A percentile compares a stretch with the other conserved stretches of the same genome.
Evolutionary conservation across 2,329 filamentous ascomycete species (phyloP).

Genomic region (Colletotrichum eremochloae): DNA sequence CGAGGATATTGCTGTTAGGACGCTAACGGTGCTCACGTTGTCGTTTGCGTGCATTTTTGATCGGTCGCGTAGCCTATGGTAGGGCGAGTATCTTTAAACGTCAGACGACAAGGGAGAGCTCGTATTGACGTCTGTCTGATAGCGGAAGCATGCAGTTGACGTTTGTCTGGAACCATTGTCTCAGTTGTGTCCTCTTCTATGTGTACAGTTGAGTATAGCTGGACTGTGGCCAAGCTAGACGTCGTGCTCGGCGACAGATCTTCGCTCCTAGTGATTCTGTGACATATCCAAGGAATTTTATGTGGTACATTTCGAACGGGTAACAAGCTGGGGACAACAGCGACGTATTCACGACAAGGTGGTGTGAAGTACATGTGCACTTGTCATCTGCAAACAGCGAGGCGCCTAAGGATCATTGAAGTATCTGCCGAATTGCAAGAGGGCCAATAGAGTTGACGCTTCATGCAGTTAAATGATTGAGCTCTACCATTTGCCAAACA

Average conservation of each 20-base stretch:
- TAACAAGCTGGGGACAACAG: background rate
- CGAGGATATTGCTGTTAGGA: background rate
- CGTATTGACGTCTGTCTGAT: constrained; percentile 11
- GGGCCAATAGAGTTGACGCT: no score
- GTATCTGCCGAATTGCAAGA: background rate
- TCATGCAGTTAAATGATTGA: background rate
- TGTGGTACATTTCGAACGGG: no score
- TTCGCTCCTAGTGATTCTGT: background rate
- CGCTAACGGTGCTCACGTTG: background rate
- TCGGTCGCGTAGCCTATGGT: background rate
- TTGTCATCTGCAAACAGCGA: constrained; percentile 1
- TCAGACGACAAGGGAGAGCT: constrained; percentile 4
- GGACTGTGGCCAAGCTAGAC: background rate
- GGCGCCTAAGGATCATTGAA: no score
- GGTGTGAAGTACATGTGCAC: background rate
- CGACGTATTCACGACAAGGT: background rate
- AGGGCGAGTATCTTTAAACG: background rate
- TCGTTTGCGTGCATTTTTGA: background rate
- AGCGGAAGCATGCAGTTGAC: background rate
- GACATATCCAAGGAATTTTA: background rate
- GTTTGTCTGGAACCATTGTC: constrained; percentile 10
- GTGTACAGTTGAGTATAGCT: constrained; percentile 5
- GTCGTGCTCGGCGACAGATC: background rate
- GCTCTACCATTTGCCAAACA: background rate
- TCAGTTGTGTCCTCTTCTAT: background rate